Base-by-base conservation (phyloP, 2,329 filamentous ascomycete species). In the Coleophoma cylindrospora region DNA sequence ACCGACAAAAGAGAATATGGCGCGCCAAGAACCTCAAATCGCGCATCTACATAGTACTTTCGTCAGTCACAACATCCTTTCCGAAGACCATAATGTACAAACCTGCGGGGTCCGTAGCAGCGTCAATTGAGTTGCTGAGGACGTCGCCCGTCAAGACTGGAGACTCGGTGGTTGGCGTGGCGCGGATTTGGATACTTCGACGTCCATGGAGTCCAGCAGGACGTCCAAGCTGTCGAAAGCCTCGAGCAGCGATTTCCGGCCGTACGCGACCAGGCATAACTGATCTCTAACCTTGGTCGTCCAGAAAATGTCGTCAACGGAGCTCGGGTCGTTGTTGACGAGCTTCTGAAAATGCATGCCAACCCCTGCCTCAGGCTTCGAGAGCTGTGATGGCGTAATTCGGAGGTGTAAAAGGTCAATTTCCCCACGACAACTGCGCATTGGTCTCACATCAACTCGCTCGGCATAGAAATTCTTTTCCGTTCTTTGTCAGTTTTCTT, bases 1-100 rank as follows among this genome's bases (percentile, higher is more conserved):
- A 96, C 91, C 19, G 92, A 96, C 60, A 99, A 84, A 56, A 99
- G 83, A 49, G 94, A 97, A 70, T 94, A 94, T 1, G 92, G 91
- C 21, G 89, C 82, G 54, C 94, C 94, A 57, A 99, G 75, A 44
- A 97, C 90, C 70, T 97, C 90, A 69, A 99, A 99, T 51, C 85
- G 84, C 49, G 94, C 94, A 79, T 97, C 94, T 96, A 60, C 46
- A 33, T 22, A 11, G 6, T 33, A 17, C 13, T 17, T n/a, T 27
- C 27, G 13, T 21, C 34, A 57, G 27, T 54, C 46, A 21, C 50
- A 19, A 45, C 13, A 14, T 43, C 40, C 12, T 43, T 4, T 8
- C 12, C 15, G 27, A 45, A n/a, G 14, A 9, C 3, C 34, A 44
- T 34, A 33, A 43, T 57, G 48, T 34, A 41, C 45, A 8, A 52